A percentile compares a stretch with the other conserved stretches of the same genome.
phyloP scores from a whole-genome alignment of 2,329 filamentous ascomycete species.

The Alternaria sp. region DNA sequence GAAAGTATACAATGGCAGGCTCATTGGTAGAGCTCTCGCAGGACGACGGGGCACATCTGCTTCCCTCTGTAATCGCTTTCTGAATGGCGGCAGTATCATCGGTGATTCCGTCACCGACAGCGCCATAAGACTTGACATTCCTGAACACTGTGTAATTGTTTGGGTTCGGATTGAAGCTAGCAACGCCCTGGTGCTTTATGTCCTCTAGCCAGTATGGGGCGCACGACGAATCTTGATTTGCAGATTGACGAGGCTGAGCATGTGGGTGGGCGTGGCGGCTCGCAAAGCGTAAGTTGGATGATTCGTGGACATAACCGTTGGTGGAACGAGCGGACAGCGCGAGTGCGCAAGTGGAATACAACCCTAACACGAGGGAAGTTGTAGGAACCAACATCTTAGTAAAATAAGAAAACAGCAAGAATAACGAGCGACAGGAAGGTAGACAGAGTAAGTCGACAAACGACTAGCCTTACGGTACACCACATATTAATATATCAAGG shows the following conservation, averaged over 20 bases:
- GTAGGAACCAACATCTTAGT: slow-evolving; percentile 6
- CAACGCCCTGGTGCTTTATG: slow-evolving; percentile 54
- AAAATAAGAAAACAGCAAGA: neutral
- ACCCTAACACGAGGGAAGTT: slow-evolving; percentile 4
- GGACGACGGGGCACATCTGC: slow-evolving; percentile 52
- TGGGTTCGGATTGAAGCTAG: slow-evolving; percentile 50
- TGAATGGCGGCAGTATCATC: slow-evolving; percentile 65
- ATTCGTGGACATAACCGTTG: slow-evolving; percentile 16
- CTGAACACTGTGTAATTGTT: slow-evolving; percentile 54
- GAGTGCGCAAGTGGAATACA: slow-evolving; percentile 10
- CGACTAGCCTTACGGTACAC: neutral
- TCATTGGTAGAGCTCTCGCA: slow-evolving; percentile 60
- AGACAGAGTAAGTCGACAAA: neutral
- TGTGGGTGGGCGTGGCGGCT: slow-evolving; percentile 14
- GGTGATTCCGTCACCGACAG: slow-evolving; percentile 46
- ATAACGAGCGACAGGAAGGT: slow-evolving; percentile 3
- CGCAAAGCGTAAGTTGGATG: slow-evolving; percentile 18
- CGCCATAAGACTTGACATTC: slow-evolving; percentile 56
- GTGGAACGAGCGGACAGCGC: slow-evolving; percentile 9
- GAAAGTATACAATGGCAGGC: slow-evolving; percentile 67
- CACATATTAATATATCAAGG: slow-evolving; percentile 3
- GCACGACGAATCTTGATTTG: slow-evolving; percentile 25
- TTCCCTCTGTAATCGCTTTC: slow-evolving; percentile 52
- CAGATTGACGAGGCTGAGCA: slow-evolving; percentile 23
- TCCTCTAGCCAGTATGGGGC: slow-evolving; percentile 53